Evolutionary conservation across 1,284 basidiomycete species (phyloP).

Genomic region (Sanghuangporus sanghuang): DNA sequence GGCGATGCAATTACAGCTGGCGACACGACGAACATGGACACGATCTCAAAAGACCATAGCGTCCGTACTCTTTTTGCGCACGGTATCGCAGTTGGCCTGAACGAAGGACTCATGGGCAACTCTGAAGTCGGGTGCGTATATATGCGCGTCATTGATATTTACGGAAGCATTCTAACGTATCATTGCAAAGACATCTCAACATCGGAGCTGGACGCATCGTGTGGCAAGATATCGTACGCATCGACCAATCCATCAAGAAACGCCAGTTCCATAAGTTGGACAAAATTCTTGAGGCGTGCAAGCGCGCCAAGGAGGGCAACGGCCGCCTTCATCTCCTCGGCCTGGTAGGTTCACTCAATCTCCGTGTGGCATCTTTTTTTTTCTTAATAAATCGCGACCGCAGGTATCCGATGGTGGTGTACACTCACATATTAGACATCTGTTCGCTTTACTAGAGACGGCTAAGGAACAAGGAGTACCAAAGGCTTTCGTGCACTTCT

Average conservation of each 20-base stretch:
- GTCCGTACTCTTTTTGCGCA: slow-evolving; percentile 75
- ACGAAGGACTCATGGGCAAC: slow-evolving; percentile 92
- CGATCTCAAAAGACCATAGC: slow-evolving; percentile 72
- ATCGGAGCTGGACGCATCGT: slow-evolving; percentile 89
- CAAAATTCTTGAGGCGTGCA: slow-evolving; percentile 64
- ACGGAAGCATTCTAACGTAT: background rate
- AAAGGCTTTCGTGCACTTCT: slow-evolving; percentile 84
- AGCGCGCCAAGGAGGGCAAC: slow-evolving; percentile 74
- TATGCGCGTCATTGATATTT: background rate
- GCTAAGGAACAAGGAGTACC: slow-evolving; percentile 82
- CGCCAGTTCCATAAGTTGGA: slow-evolving; percentile 77
- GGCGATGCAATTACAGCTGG: slow-evolving; percentile 85
- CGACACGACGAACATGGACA: slow-evolving; percentile 83
- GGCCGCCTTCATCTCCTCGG: slow-evolving; percentile 83
- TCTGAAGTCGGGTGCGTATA: slow-evolving; percentile 83
- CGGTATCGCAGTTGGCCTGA: slow-evolving; percentile 83
- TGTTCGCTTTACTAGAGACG: slow-evolving; percentile 82
- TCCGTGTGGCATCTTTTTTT: background rate
- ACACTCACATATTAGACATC: slow-evolving; percentile 87
- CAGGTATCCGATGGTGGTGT: slow-evolving; percentile 90
- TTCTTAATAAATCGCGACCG: background rate
- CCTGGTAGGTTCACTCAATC: slow-evolving; percentile 46
- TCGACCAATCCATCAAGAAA: slow-evolving; percentile 88
- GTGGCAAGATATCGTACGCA: slow-evolving; percentile 93
- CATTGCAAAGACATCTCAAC: slow-evolving; percentile 69